A percentile compares a stretch with the other conserved stretches of the same genome.
These are phyloP conservation scores for Trypanosoma boissoni DNA, from an alignment of 208 protist species.

Conservation along the genomic window DNA sequence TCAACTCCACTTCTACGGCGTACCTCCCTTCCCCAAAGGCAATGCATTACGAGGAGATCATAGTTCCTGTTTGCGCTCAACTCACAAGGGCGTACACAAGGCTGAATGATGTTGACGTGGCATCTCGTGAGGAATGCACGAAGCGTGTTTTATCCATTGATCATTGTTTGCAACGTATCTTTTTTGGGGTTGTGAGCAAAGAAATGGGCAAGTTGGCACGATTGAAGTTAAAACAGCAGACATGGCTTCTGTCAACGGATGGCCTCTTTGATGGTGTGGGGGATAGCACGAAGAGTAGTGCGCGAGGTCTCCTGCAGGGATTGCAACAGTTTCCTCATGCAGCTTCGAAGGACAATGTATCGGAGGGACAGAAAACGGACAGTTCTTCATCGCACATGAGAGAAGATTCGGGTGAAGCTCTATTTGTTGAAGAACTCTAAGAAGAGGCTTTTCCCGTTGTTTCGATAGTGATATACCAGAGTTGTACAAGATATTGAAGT, in stretches of 20 bases:
- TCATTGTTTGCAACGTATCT: slow-evolving; percentile 42
- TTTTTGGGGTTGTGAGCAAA: slow-evolving; percentile 48
- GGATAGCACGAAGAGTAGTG: slow-evolving; percentile 2
- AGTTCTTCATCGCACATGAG: no score
- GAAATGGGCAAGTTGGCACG: slow-evolving; percentile 50
- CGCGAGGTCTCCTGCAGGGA: slow-evolving; percentile 2
- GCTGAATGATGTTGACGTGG: slow-evolving; percentile 63
- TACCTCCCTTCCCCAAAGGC: slow-evolving; percentile 27
- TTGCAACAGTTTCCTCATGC: no score
- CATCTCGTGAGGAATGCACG: slow-evolving; percentile 31
- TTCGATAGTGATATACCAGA: no score
- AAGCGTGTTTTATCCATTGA: slow-evolving; percentile 70
- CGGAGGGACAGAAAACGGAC: no score
- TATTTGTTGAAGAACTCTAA: no score
- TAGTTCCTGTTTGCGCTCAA: slow-evolving; percentile 49
- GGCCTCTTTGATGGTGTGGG: slow-evolving; percentile 46
- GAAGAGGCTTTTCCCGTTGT: no score
- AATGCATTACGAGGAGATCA: slow-evolving; percentile 55
- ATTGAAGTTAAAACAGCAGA: slow-evolving; percentile 45
- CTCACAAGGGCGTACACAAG: slow-evolving; percentile 62
- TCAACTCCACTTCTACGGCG: slow-evolving; percentile 30
- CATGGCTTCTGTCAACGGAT: slow-evolving; percentile 42
- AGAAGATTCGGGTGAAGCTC: slow-evolving; percentile 7
- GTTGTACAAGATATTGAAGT: no score
- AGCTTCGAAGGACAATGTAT: no score